Evolutionary conservation across 148 eudicot genomes (phyloP).

Genomic region (Gaultheria prostrata): DNA sequence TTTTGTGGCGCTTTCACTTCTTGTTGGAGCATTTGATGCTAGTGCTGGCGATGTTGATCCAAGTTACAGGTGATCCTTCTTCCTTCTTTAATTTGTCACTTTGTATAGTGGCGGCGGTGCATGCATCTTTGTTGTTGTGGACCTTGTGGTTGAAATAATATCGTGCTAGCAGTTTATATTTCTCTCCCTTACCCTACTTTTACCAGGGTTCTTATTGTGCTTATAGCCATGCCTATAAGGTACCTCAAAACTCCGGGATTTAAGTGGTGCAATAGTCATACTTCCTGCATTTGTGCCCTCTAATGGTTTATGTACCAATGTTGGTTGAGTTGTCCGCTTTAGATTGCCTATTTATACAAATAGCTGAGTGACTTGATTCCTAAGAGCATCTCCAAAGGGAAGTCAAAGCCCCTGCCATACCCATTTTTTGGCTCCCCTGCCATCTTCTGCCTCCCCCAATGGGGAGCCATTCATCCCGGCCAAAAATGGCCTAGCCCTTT

Average conservation of each 20-base stretch:
- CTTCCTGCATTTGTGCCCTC: not conserved
- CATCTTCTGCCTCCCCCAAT: too few species aligned
- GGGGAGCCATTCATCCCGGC: too few species aligned
- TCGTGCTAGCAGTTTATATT: not conserved
- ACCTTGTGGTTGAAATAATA: not conserved
- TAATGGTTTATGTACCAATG: not conserved
- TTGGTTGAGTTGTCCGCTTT: not conserved
- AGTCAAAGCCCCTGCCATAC: too few species aligned
- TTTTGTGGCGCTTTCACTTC: conserved; percentile 31
- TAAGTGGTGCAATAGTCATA: not conserved
- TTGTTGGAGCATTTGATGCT: conserved; percentile 35
- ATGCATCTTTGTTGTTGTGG: not conserved
- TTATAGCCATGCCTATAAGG: not conserved
- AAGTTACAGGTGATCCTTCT: conserved; percentile 49
- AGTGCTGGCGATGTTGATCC: conserved; percentile 87
- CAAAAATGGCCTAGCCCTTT: too few species aligned
- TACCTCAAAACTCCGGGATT: not conserved
- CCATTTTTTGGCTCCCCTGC: too few species aligned
- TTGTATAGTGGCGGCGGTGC: not conserved
- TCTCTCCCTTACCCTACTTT: not conserved
- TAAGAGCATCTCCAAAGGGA: too few species aligned
- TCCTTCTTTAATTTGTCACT: not conserved
- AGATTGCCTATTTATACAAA: not conserved
- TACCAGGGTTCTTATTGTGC: not conserved
- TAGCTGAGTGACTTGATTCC: not conserved